phyloP scores from a whole-genome alignment of 768 basidiomycete species.

The Hemileccinum rubropunctum region DNA sequence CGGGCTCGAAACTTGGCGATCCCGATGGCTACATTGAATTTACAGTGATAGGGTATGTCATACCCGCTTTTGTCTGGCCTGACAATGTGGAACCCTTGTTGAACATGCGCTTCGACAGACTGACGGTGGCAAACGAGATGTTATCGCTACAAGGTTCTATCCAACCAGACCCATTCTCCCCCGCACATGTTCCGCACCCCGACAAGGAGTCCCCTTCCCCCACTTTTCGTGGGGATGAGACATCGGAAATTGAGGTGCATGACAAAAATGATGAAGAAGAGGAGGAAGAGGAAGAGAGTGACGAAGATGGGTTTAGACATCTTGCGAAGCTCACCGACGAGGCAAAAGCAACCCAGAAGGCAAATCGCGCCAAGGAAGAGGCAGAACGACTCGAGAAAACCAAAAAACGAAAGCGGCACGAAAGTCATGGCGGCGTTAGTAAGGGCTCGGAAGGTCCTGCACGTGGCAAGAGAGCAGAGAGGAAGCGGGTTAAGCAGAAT shows the following conservation, averaged over 20 bases:
- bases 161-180: slow-evolving; percentile 72
- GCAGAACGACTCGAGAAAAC: slow-evolving; percentile 27
- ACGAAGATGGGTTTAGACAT: slow-evolving; percentile 32
- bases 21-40: slow-evolving; percentile 68
- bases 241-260: slow-evolving; percentile 16
- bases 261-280: slow-evolving; percentile 9
- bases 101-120: slow-evolving; percentile 39
- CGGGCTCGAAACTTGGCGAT: slow-evolving; percentile 69
- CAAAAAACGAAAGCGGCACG: slow-evolving; percentile 31
- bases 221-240: slow-evolving; percentile 7
- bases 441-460: slow-evolving; percentile 6
- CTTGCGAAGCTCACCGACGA: slow-evolving; percentile 32
- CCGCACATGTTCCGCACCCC: slow-evolving; percentile 45
- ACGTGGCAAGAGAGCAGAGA: slow-evolving; percentile 8
- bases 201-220: slow-evolving; percentile 8
- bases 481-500: slow-evolving; percentile 14
- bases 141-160: slow-evolving; percentile 84
- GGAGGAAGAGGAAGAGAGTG: slow-evolving; percentile 21
- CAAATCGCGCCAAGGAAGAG: slow-evolving; percentile 27
- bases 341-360: slow-evolving; percentile 23
- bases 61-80: neutral
- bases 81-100: neutral
- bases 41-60: slow-evolving; percentile 73
- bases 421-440: slow-evolving; percentile 7
- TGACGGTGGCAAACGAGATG: slow-evolving; percentile 93